Conservation (phyloP, 805 yeast species). For the Myxozyma sirexii region DNA sequence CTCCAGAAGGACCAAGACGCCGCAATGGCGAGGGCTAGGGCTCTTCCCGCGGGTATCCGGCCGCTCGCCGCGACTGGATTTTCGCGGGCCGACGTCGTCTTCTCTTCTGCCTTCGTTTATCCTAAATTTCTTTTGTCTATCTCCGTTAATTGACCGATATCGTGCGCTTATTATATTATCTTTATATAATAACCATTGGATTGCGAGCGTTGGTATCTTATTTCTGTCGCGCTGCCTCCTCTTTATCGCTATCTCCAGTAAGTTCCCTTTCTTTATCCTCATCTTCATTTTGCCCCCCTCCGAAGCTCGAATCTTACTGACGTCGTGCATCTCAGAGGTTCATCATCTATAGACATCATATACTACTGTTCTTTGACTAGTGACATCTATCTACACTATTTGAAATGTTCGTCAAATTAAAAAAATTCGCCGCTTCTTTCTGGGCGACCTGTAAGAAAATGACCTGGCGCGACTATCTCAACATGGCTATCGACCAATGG, state of each 20-base stretch:
- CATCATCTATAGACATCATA: too few species aligned
- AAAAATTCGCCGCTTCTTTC: not conserved
- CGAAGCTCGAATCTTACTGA: too few species aligned
- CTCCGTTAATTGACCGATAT: too few species aligned
- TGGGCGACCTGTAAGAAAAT: slow-evolving; percentile 15
- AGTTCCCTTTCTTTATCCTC: not conserved
- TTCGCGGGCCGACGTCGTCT: not conserved
- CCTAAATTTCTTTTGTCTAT: not conserved
- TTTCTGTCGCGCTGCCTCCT: not conserved
- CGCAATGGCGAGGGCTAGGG: not conserved
- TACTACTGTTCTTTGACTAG: too few species aligned
- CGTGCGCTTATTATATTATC: too few species aligned
- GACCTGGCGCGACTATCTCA: slow-evolving; percentile 18
- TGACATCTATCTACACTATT: too few species aligned
- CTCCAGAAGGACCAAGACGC: not conserved
- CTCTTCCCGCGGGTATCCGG: not conserved
- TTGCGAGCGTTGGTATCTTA: not conserved
- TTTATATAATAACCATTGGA: too few species aligned
- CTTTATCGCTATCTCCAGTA: not conserved
- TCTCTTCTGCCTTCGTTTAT: not conserved
- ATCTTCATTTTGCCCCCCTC: not conserved
- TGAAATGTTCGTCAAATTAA: slow-evolving; percentile 2
- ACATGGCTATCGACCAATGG: slow-evolving; percentile 53
- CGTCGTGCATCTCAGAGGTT: too few species aligned
- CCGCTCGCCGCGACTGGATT: too few species aligned